A percentile compares a stretch with the other conserved stretches of the same genome.
These are phyloP conservation scores for Rhizoctonia solani DNA, from an alignment of 1,284 basidiomycete genomes.

Conservation along the genomic window DNA sequence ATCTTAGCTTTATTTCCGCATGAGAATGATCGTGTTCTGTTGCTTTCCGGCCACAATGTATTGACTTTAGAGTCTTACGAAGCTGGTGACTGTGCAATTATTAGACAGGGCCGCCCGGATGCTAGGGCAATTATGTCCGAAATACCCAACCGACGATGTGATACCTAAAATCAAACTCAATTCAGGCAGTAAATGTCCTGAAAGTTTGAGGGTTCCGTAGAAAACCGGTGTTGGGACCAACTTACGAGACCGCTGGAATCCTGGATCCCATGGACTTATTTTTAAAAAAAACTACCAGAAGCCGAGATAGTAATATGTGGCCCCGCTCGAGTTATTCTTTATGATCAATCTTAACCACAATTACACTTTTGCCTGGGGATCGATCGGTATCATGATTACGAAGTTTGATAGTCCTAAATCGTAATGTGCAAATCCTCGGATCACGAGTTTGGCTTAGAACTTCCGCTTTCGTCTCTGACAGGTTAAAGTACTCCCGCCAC, in stretches of 20 bases:
- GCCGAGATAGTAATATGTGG: too few species aligned
- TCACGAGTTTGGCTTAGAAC: not conserved
- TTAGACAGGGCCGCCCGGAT: not conserved
- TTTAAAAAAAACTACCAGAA: not conserved
- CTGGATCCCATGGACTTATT: not conserved
- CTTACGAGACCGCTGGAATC: not conserved
- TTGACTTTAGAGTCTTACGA: not conserved
- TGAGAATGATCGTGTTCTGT: too few species aligned
- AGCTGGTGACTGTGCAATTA: not conserved
- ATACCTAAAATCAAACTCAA: not conserved
- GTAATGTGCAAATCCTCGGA: not conserved
- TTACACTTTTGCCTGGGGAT: not conserved
- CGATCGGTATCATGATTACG: slow-evolving; percentile 3
- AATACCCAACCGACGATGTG: not conserved
- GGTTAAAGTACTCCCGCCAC: not conserved
- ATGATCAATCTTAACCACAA: not conserved
- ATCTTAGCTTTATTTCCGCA: not conserved
- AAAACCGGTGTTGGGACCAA: not conserved
- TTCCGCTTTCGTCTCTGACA: not conserved
- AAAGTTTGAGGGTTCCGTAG: not conserved
- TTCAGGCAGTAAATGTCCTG: not conserved
- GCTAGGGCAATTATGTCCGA: not conserved
- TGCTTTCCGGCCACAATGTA: not conserved
- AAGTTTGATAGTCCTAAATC: not conserved
- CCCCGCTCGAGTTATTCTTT: not conserved